Evolutionary conservation across 768 basidiomycete species (phyloP), one percentile per base, ranked within the genome.

Genomic region (Mycena belliarum): DNA sequence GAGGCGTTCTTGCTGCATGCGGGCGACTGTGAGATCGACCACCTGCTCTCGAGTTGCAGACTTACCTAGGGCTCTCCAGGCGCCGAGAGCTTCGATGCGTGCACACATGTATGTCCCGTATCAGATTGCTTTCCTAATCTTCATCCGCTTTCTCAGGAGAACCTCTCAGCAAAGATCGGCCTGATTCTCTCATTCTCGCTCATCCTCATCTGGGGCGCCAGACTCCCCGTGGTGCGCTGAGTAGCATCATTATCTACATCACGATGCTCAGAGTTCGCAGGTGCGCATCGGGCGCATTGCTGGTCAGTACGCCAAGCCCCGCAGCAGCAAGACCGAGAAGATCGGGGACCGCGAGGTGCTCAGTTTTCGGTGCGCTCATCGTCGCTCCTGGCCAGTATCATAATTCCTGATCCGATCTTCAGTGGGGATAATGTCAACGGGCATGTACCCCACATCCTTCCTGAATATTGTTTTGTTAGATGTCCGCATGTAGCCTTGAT

Each of bases 341-440:
- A 79, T 95, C 10, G 86, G 84, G 16, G 88, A 86, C 46, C 81
- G 76, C 29, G 84, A 93, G 63, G 89, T 98, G 0, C 73, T 88
- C 49, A 95, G 91, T 70, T 98, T 98, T 72, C 82, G 93, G 93
- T 91, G n/a, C n/a, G n/a, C n/a, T n/a, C n/a, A n/a, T 55, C 18
- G 82, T 71, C 49, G 38, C 25, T n/a, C n/a, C n/a, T n/a, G n/a
- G n/a, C n/a, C n/a, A n/a, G n/a, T n/a, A n/a, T n/a, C n/a, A n/a
- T n/a, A n/a, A n/a, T n/a, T n/a, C n/a, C n/a, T n/a, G n/a, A n/a
- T n/a, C n/a, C n/a, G n/a, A n/a, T n/a, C n/a, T n/a, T n/a, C n/a
- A n/a, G n/a, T n/a, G 8, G 97, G 15, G 96, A 99, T 75, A 98
- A 96, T 66, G 88, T 99, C 43, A 98, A 99, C 65, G 93, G 95